phyloP scores from a whole-genome alignment of 257 asterid species.

The Rubia yunnanensis region DNA sequence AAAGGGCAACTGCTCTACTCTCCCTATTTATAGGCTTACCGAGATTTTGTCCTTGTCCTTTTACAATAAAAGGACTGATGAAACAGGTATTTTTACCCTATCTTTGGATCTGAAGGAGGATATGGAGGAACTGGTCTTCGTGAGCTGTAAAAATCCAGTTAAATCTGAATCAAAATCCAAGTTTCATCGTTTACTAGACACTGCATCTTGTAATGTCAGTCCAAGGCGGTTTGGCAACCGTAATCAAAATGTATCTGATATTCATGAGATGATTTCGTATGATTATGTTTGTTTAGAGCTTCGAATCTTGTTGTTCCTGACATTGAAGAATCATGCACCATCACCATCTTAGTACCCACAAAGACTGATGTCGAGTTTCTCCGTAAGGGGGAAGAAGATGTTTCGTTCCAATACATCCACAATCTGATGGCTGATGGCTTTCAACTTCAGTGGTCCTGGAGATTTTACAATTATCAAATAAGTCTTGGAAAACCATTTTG shows the following conservation, averaged over 20 bases:
- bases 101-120: background rate
- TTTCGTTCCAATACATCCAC: background rate
- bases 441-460: background rate
- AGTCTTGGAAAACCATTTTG: background rate
- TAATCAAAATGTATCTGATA: background rate
- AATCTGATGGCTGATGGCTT: background rate
- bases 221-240: background rate
- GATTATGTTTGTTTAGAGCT: background rate
- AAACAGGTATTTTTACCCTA: no score
- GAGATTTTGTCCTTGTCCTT: background rate
- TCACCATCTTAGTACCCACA: background rate
- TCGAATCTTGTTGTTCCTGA: background rate
- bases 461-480: rapidly evolving
- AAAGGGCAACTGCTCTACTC: constrained; percentile 6
- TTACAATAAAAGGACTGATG: background rate
- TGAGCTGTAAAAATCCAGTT: background rate
- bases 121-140: background rate
- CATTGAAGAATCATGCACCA: background rate
- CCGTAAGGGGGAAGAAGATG: background rate
- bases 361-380: background rate
- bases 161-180: background rate
- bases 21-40: background rate
- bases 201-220: background rate
- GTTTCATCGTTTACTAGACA: background rate
- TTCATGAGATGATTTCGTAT: background rate